phyloP scores from a whole-genome alignment of 1,284 basidiomycete genomes.

The Tilletiopsis washingtonensis region DNA sequence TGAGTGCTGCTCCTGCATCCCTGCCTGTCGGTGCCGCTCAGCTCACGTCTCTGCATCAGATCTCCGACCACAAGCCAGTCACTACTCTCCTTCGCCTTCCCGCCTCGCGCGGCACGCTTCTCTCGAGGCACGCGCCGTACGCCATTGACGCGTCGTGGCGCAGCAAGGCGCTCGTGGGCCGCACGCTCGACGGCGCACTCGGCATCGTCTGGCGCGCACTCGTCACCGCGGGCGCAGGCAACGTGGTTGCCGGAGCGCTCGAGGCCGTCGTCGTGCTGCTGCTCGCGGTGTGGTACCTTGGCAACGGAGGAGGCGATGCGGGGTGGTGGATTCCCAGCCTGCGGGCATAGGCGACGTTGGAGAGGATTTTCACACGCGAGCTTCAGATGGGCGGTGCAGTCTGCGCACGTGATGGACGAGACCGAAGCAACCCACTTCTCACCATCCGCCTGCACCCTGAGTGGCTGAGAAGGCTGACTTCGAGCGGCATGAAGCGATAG shows the following conservation, averaged over 20 bases:
- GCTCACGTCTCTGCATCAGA: conserved; percentile 3
- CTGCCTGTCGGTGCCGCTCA: neutral
- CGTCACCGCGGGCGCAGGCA: conserved; percentile 8
- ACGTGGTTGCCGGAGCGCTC: conserved; percentile 1
- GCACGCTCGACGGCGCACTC: conserved; percentile 61
- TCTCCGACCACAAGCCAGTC: conserved; percentile 47
- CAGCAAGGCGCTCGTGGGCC: conserved; percentile 60
- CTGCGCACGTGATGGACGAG: too few relatives aligned
- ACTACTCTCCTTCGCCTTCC: conserved; percentile 32
- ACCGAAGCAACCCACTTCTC: too few relatives aligned
- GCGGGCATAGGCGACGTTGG: too few relatives aligned
- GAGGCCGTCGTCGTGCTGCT: conserved; percentile 3
- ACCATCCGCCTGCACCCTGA: too few relatives aligned
- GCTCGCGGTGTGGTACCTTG: conserved; percentile 1
- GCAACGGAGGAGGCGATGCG: neutral
- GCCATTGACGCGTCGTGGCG: conserved; percentile 47
- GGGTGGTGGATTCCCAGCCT: too few relatives aligned
- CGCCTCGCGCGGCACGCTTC: conserved; percentile 50
- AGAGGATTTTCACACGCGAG: too few relatives aligned
- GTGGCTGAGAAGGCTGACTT: too few relatives aligned
- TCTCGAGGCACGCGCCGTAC: conserved; percentile 49
- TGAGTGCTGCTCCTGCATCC: conserved; percentile 2
- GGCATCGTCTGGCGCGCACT: conserved; percentile 59
- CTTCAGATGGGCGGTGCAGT: too few relatives aligned
- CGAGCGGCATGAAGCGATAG: too few relatives aligned